Percentiles rank a stretch among this genome's conserved stretches.
These are phyloP conservation scores for Cochliopodium minus DNA, from an alignment of 208 protist species.

Conservation along the genomic window DNA sequence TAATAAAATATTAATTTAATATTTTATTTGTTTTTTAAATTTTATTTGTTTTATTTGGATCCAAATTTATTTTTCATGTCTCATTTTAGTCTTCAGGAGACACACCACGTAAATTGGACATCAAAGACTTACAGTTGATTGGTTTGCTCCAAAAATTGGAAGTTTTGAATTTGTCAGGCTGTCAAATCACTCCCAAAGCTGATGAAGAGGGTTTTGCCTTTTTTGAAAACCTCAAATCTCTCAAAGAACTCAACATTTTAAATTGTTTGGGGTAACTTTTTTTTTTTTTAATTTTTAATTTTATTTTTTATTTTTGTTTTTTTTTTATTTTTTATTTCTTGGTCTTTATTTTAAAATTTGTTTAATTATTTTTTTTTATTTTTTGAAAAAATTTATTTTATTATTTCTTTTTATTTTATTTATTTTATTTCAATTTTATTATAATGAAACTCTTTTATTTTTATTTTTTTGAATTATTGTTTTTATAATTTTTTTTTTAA, in stretches of 20 bases:
- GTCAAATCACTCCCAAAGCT: too few relatives aligned
- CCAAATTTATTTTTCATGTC: slow-evolving; percentile 1
- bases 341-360: not conserved
- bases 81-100: not conserved
- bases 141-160: not conserved
- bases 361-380: not conserved
- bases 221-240: slow-evolving; percentile 3
- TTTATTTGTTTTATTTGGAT: not conserved
- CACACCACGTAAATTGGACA: too few relatives aligned
- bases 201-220: not conserved
- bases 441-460: slow-evolving; percentile 6
- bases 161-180: slow-evolving; percentile 11
- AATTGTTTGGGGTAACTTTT: not conserved
- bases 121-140: too few relatives aligned
- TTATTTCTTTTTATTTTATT: slow-evolving; percentile 3
- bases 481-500: not conserved
- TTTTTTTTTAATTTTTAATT: slow-evolving; percentile 3
- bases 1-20: not conserved
- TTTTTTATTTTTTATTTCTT: slow-evolving; percentile 7
- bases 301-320: slow-evolving; percentile 5
- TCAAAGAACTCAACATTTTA: slow-evolving; percentile 7
- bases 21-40: slow-evolving; percentile 4
- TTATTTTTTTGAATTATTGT: slow-evolving; percentile 1
- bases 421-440: slow-evolving; percentile 7
- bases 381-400: not conserved